Conservation (phyloP, 2,329 filamentous ascomycete species). For the Cordyceps militaris region DNA sequence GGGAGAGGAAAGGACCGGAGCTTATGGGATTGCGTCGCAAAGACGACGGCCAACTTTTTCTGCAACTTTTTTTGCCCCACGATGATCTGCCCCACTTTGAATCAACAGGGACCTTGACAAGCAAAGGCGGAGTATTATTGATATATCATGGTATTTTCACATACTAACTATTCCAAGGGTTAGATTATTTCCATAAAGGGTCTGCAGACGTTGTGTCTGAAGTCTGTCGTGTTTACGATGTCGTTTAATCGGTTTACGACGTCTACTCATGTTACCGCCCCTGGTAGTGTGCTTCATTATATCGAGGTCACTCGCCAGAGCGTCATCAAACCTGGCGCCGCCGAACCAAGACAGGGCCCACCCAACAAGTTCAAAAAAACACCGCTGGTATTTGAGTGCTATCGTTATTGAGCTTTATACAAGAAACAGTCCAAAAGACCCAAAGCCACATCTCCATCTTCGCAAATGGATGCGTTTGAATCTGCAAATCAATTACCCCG, state of each 20-base stretch:
- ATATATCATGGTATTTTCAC: too few species aligned
- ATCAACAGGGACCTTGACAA: neutral
- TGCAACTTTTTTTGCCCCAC: constrained; percentile 1
- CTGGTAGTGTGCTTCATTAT: too few species aligned
- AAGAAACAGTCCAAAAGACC: neutral
- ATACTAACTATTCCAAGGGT: too few species aligned
- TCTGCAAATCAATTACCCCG: neutral
- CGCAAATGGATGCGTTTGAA: neutral
- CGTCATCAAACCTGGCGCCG: too few species aligned
- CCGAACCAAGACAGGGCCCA: neutral
- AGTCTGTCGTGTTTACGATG: too few species aligned
- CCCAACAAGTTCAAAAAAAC: neutral
- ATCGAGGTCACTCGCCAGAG: too few species aligned
- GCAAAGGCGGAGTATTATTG: neutral
- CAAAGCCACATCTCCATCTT: neutral
- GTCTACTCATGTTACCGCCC: too few species aligned
- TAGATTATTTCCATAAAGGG: too few species aligned
- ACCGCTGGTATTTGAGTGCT: neutral
- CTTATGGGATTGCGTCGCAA: too few species aligned
- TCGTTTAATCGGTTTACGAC: too few species aligned
- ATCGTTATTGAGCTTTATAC: neutral
- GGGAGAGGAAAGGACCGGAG: neutral
- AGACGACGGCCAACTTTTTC: neutral
- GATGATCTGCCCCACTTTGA: constrained; percentile 5
- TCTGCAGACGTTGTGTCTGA: too few species aligned